Base-by-base conservation (phyloP, 805 yeast species). In the Lipomyces sp. region DNA sequence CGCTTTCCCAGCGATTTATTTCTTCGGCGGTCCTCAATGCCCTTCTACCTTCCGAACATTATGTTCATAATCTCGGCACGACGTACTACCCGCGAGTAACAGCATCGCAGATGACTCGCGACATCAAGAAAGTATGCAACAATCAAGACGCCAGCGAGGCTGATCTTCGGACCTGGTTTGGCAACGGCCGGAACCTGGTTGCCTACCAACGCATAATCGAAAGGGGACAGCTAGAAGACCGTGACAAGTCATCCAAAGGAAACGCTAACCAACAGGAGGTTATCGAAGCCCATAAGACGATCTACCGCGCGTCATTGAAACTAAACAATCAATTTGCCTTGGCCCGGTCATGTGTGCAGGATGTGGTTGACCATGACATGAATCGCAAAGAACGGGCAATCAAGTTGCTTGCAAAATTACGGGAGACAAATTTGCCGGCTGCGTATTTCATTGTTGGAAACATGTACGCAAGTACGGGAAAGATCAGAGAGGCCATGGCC, bases 371-470 rank as follows among this genome's bases (percentile, higher is more conserved):
- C 30, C 18, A 15, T 8, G 57, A 59, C 45, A 13, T 15, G 8
- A 8, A 37, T 8, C 51, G 35, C 29, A 15, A 48, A 32, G 34
- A 18, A 10, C 60, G 62, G 3, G 70, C 68, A 7, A 35, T 58
- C 55, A 30, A 29, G 10, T 8, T 58, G 39, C 32, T 67, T 58
- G 42, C 34, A 4, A 42, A 42, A 24, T 39, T 67, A 29, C 56
- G 67, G 8, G 64, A 64, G 7, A 62, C 63, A 13, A 62, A 67
- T 35, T 35, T 67, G 51, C 64, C 70, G 1, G 54, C 60, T 4
- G 70, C 70, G 39, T 62, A 51, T 35, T 67, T 53, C 32, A 18
- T 59, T 29, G 45, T 64, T 30, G 70, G 66, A n/a, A 48, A 57
- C 18, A 33, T 57, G 34, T 56, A 48, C 18, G 50, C 37, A 35